These are phyloP conservation scores for Anacardium occidentale DNA, from an alignment of 345 rosid species.

Conservation along the genomic window DNA sequence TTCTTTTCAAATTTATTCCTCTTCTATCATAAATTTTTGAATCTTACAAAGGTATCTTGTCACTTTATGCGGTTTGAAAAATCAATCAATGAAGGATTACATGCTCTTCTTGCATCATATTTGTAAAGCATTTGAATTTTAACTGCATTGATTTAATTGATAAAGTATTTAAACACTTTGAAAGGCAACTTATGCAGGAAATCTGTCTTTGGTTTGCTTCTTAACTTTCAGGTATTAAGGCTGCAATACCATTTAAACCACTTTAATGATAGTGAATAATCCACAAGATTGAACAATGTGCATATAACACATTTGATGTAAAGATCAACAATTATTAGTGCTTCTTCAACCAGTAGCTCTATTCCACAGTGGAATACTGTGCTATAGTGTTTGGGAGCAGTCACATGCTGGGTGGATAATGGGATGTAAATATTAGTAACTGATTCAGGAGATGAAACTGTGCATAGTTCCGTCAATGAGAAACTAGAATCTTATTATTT, in stretches of 20 bases:
- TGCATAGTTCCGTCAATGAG: too few species aligned
- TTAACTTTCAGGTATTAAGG: background rate
- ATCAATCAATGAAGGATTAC: too few species aligned
- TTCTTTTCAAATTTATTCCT: background rate
- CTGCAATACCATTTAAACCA: background rate
- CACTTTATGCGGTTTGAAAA: background rate
- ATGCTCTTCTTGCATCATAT: background rate
- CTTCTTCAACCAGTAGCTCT: background rate
- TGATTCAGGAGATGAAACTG: background rate
- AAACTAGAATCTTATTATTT: too few species aligned
- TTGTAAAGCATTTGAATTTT: background rate
- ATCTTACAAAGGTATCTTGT: background rate
- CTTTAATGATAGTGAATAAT: background rate
- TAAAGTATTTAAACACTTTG: too few species aligned
- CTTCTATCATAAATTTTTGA: background rate
- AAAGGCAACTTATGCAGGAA: background rate
- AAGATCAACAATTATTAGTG: background rate
- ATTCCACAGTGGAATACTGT: background rate
- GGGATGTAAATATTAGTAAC: background rate
- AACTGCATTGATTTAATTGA: background rate
- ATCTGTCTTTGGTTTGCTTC: background rate
- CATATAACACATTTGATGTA: background rate
- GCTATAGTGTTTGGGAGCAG: background rate
- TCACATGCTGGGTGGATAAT: background rate
- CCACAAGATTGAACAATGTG: background rate